Evolutionary conservation across 1,284 basidiomycete genomes (phyloP), one percentile per base, ranked within the genome.

Genomic region (Tilletia horrida): DNA sequence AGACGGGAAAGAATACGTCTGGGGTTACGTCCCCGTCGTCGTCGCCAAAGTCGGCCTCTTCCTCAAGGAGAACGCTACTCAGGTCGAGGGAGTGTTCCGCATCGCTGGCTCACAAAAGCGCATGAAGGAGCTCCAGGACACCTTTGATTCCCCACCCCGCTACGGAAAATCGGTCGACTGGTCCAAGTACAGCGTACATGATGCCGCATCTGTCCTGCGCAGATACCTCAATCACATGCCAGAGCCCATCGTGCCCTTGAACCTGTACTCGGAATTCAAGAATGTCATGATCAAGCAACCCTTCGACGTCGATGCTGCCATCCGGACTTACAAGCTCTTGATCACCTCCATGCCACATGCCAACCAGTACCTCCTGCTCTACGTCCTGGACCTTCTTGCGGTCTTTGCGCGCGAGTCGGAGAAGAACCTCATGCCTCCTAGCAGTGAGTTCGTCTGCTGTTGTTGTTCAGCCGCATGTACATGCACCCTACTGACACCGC

Each of bases 161-260:
- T 97, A 93, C 78, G 96, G 95, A 71, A 95, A 95, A 82, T 87
- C 89, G 67, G 85, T 98, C 42, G 90, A 95, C 76, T 97, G 94
- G 93, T 88, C 91, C 75, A 86, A 86, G 23, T 97, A 90, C 83
- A 96, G 90, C 42, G 88, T 93, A 1, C 95, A 98, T 82, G 95
- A 98, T 81, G 93, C 96, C 62, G 95, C 95, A 21, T 95, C 91
- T 76, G 92, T 98, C 64, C 91, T 98, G 80, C 87, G 95, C 68
- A 86, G 95, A 84, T 98, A 93, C 83, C 88, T 98, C 69, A 97
- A 94, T 6, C 90, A 91, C 80, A 92, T 97, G 90, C 93, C 95
- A 42, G 92, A 94, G 83, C 91, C 92, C 57, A 91, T 94, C 73
- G 92, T 95, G 82, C 92, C 92, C 23, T 86, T 89, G 73, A 87